A percentile compares a stretch with the other conserved stretches of the same genome.
Conservation (phyloP, 805 yeast genomes). For the Candida ipomoeae region DNA sequence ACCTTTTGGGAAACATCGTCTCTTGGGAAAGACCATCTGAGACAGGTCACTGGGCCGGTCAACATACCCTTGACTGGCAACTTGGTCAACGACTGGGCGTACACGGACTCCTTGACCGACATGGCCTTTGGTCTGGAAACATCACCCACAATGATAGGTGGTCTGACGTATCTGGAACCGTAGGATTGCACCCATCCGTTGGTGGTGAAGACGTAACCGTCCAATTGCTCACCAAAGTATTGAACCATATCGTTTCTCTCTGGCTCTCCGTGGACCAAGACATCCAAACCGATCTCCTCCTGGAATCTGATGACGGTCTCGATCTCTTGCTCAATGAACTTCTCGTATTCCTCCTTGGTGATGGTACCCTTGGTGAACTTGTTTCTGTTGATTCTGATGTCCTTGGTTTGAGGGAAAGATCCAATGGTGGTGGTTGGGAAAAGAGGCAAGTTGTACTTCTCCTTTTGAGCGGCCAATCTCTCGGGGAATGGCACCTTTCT, state of each 20-base stretch:
- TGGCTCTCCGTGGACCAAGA: conserved; percentile 99
- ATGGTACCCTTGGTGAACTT: conserved; percentile 96
- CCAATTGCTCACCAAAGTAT: conserved; percentile 98
- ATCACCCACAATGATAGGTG: conserved; percentile 98
- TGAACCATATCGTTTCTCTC: conserved; percentile 99
- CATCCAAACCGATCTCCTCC: conserved; percentile 98
- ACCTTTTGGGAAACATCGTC: conserved; percentile 89
- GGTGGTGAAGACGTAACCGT: conserved; percentile 96
- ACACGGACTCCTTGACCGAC: conserved; percentile 98
- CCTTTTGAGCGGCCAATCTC: conserved; percentile 85
- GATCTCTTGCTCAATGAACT: conserved; percentile 95
- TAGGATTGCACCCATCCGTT: conserved; percentile 99
- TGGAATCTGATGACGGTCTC: conserved; percentile 96
- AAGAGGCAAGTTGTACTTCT: conserved; percentile 85
- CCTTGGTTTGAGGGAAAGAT: conserved; percentile 99
- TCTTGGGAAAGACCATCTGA: conserved; percentile 99
- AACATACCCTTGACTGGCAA: conserved; percentile 99
- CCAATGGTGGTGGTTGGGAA: conserved; percentile 99
- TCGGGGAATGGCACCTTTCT: conserved; percentile 83
- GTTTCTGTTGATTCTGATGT: conserved; percentile 97
- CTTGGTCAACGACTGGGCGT: conserved; percentile 93
- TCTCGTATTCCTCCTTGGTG: conserved; percentile 91
- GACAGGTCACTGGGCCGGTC: conserved; percentile 99
- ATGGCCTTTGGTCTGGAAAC: conserved; percentile 97
- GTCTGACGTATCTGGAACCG: conserved; percentile 99